Base-by-base conservation (phyloP, 306 rosid genomes). In the Abrus precatorius region DNA sequence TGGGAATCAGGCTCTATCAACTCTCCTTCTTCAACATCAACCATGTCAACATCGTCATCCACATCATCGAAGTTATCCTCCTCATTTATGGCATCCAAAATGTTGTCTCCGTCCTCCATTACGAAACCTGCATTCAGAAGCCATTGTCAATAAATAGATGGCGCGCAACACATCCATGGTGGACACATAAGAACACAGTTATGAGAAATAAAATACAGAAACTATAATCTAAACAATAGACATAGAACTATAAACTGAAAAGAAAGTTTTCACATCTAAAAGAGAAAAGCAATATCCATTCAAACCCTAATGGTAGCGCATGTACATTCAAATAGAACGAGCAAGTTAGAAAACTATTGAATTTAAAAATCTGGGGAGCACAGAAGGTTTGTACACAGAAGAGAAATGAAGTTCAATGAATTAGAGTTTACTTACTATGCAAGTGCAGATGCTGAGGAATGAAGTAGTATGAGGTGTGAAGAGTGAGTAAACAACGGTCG, bases 1-100 rank as follows among this genome's bases (percentile, higher is more conserved):
- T 20, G 20, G 20, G 20, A 20, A 20, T 20, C 0, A 20, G 60
- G 72, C n/a, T 89, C 91, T 74, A 91, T 75, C 41, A 95, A 61
- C 79, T 93, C 99, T 5, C 98, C 97, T 85, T 91, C 97, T 80
- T 95, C 99, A 13, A 91, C 82, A 80, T 93, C 99, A 8, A 84
- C 20, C 99, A 95, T 95, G 30, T 95, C 98, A 74, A 95, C 92
- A 62, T 95, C 97, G 0, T 83, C 93, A 43, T 62, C 60, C 13
- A 64, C 11, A 7, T 64, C 32, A 38, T 40, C 54, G 5, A 67
- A 44, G 20, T 27, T 45, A 49, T 82, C 90, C 1, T 88, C 96
- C 64, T 90, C 95, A 11, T 77, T 60, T 69, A 95, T 82, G 59
- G 91, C 85, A 45, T 91, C 94, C 12, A 95, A 82, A 80, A 93